phyloP scores from a whole-genome alignment of 257 asterid species.

The Ophiorrhiza pumila region DNA sequence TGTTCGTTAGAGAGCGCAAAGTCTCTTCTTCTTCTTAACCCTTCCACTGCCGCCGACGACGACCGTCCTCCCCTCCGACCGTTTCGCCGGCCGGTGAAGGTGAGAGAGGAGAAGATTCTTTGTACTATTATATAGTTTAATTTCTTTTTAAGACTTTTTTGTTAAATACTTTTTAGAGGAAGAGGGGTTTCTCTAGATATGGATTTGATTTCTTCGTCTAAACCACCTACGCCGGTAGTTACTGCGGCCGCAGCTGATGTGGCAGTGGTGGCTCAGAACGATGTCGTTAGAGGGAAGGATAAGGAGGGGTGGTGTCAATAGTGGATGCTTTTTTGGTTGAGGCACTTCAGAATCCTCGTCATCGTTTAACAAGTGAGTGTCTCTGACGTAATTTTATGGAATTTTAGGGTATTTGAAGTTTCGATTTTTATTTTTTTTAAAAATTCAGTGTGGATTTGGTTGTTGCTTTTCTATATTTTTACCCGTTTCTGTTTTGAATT shows the following conservation, averaged over 20 bases:
- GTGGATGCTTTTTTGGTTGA: constrained; percentile 94
- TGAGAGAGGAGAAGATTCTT: constrained; percentile 23
- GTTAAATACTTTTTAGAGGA: constrained; percentile 1
- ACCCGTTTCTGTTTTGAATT: too few species aligned
- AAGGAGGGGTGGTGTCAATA: constrained; percentile 36
- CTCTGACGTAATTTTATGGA: neutral
- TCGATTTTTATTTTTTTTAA: too few species aligned
- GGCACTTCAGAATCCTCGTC: constrained; percentile 99
- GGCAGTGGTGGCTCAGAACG: constrained; percentile 18
- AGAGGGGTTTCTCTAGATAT: constrained; percentile 18
- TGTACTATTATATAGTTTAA: neutral
- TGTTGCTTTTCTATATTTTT: too few species aligned
- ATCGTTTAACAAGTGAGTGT: constrained; percentile 80
- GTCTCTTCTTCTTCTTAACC: constrained; percentile 21
- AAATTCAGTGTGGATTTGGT: too few species aligned
- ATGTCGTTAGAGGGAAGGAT: constrained; percentile 27
- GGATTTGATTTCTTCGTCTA: constrained; percentile 18
- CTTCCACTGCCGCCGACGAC: constrained; percentile 16
- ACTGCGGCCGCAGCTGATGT: neutral
- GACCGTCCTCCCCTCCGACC: constrained; percentile 7
- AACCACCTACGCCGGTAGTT: neutral
- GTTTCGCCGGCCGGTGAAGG: constrained; percentile 20
- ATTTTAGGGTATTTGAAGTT: too few species aligned
- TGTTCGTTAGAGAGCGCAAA: constrained; percentile 15
- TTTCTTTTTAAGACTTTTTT: neutral